Evolutionary conservation across 371 early-diverging fungal genomes (phyloP).

Genomic region (Rhizopus delemar): DNA sequence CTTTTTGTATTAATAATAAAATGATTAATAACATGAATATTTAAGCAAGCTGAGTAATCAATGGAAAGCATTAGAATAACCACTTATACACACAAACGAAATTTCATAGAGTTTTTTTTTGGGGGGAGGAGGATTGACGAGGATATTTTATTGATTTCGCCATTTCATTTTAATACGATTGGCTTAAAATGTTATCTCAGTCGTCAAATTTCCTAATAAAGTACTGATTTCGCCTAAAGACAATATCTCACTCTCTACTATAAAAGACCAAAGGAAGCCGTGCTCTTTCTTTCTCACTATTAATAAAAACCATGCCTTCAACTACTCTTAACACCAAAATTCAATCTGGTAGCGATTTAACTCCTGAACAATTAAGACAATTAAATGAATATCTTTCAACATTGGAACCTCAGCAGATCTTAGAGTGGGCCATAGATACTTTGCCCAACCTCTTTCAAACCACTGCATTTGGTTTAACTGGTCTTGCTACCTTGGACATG

Average conservation of each 20-base stretch:
- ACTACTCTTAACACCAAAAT: conserved; percentile 27
- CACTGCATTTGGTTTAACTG: conserved; percentile 89
- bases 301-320: conserved; percentile 30
- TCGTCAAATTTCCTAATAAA: conserved; percentile 20
- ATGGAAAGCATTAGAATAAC: not conserved
- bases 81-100: not conserved
- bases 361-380: conserved; percentile 63
- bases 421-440: conserved; percentile 85
- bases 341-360: conserved; percentile 47
- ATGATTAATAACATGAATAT: not conserved
- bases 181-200: conserved; percentile 28
- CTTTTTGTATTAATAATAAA: too few species aligned
- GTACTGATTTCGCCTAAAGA: not conserved
- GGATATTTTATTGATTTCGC: conserved; percentile 30
- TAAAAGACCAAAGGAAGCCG: not conserved
- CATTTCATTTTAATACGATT: conserved; percentile 33
- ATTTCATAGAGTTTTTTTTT: not conserved
- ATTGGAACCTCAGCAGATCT: conserved; percentile 75
- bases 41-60: conserved; percentile 1
- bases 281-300: conserved; percentile 3
- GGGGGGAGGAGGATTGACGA: conserved; percentile 20
- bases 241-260: not conserved
- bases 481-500: conserved; percentile 79
- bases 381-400: conserved; percentile 65
- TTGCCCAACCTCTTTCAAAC: conserved; percentile 86